These are phyloP conservation scores for Sporothrix pseudoabietina DNA, from an alignment of 2,329 filamentous ascomycete genomes.

Conservation along the genomic window DNA sequence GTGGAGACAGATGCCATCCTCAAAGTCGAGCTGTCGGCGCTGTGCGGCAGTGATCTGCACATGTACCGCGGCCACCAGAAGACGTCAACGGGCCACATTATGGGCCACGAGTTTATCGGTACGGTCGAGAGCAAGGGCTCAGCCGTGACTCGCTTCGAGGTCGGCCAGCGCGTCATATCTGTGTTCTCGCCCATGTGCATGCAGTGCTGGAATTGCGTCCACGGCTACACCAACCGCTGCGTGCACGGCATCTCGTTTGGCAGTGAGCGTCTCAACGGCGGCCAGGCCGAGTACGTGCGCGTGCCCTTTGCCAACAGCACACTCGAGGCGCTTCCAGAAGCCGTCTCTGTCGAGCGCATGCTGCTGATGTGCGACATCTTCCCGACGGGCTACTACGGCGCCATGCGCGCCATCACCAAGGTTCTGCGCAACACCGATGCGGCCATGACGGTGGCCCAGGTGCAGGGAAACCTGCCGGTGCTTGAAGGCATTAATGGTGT, in stretches of 20 bases:
- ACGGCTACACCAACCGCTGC: constrained; percentile 29
- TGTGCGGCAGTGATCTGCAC: constrained; percentile 30
- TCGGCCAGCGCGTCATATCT: constrained; percentile 25
- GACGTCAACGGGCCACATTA: constrained; percentile 27
- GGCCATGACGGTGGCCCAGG: neutral
- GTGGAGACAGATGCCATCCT: constrained; percentile 24
- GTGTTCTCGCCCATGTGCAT: constrained; percentile 20
- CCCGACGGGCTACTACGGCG: constrained; percentile 31
- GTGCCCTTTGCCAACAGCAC: constrained; percentile 27
- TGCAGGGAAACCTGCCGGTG: neutral
- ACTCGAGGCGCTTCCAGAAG: constrained; percentile 6
- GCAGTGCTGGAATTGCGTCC: constrained; percentile 26
- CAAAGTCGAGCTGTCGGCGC: constrained; percentile 20
- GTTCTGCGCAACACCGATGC: constrained; percentile 25
- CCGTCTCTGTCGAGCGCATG: constrained; percentile 9
- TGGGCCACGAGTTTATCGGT: constrained; percentile 29
- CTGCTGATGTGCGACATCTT: constrained; percentile 31
- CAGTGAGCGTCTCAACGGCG: constrained; percentile 24
- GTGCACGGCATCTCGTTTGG: constrained; percentile 24
- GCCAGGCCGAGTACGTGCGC: constrained; percentile 29
- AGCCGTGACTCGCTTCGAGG: neutral
- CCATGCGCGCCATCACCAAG: constrained; percentile 25
- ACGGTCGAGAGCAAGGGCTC: constrained; percentile 24
- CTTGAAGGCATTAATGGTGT: neutral
- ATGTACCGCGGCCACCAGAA: constrained; percentile 31